Evolutionary conservation across 1,284 basidiomycete species (phyloP), one percentile per base, ranked within the genome.

Genomic region (Irpex sp.): DNA sequence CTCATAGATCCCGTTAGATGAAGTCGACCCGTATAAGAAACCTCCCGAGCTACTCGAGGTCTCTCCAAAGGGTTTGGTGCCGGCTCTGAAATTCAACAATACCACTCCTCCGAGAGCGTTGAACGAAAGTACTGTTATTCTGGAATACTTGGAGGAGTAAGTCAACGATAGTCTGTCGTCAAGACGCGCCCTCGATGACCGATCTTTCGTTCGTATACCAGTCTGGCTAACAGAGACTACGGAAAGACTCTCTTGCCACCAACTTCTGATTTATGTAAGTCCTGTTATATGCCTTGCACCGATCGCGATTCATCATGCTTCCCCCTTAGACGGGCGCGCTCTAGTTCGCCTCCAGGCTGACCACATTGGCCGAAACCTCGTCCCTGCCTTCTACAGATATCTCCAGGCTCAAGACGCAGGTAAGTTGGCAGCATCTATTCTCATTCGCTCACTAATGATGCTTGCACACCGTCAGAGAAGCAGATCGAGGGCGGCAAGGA

Each of bases 11-110:
- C 17, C 57, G 11, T 21, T 59, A 90, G 89, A 86, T 68, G 90
- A 93, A 74, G 89, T 93, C 33, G 90, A 93, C 73, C 90, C 90
- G 1, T 93, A 93, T 78, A 84, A 86, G 76, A 94, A 93, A 69
- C 90, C 92, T 0, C 75, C 83, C 58, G 89, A 90, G 39, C 80
- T 94, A n/a, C 77, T 94, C 9, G 86, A 91, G 58, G 80, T 92
- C 15, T 92, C 90, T 19, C 89, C 90, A 0, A 92, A 90, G 70
- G 91, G 92, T 0, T 80, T 93, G 1, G 90, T 94, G 0, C 91
- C 92, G 0, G 90, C 83, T 0, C 71, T 93, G 43, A 83, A 81
- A 68, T 75, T 93, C 59, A 77, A 85, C 65, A 64, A 60, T 6
- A 65, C 62, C 39, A 59, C 62, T 17, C 85, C 86, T 1, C 82